Evolutionary conservation across 768 basidiomycete genomes (phyloP).

Genomic region (Calocybe gangraenosa): DNA sequence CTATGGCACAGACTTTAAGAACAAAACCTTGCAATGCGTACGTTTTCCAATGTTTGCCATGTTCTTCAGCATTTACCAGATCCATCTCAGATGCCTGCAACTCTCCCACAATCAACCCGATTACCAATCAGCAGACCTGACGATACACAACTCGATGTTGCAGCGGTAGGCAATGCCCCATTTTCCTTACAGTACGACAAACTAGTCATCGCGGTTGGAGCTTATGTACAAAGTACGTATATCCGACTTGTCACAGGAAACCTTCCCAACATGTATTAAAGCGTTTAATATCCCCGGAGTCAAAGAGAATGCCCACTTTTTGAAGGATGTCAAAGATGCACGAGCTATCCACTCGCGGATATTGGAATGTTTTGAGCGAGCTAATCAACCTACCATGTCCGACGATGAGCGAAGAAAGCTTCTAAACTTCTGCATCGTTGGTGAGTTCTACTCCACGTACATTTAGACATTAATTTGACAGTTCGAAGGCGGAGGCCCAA

Average conservation of each 20-base stretch:
- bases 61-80: background rate
- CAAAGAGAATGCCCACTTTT: conserved; percentile 76
- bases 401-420: conserved; percentile 72
- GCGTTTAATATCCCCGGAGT: conserved; percentile 73
- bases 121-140: background rate
- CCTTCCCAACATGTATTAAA: conserved; percentile 19
- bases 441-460: conserved; percentile 29
- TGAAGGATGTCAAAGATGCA: conserved; percentile 78
- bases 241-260: background rate
- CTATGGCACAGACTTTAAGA: conserved; percentile 7
- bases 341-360: conserved; percentile 66
- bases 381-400: conserved; percentile 73
- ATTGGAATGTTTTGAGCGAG: conserved; percentile 88
- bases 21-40: conserved; percentile 10
- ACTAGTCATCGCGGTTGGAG: conserved; percentile 80
- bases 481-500: conserved; percentile 62
- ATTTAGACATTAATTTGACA: background rate
- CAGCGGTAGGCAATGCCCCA: conserved; percentile 30
- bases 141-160: conserved; percentile 3
- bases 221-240: conserved; percentile 74
- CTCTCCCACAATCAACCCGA: background rate
- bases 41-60: background rate
- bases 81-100: conserved; percentile 8
- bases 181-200: conserved; percentile 75
- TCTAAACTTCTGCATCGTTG: conserved; percentile 85